Evolutionary conservation across 2,329 filamentous ascomycete genomes (phyloP).

Genomic region (Cladosporium sphaerospermum): DNA sequence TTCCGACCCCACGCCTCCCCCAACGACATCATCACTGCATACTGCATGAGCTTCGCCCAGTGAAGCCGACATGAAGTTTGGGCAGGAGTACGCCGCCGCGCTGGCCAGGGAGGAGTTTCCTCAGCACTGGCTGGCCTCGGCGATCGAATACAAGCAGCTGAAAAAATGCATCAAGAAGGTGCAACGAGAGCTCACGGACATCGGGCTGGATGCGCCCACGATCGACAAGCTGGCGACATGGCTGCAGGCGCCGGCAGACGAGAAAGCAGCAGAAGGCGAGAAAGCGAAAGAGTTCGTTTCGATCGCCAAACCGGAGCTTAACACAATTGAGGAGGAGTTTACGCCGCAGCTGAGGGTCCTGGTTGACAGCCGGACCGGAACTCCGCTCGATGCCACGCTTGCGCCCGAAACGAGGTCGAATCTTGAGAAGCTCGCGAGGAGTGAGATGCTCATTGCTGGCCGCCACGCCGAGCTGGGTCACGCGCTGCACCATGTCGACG

Average conservation of each 20-base stretch:
- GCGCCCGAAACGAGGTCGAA: constrained; percentile 59
- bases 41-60: neutral
- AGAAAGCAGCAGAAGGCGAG: neutral
- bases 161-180: constrained; percentile 87
- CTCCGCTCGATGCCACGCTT: constrained; percentile 62
- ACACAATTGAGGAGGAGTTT: constrained; percentile 37
- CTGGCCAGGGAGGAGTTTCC: constrained; percentile 70
- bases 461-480: constrained; percentile 22
- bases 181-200: constrained; percentile 59
- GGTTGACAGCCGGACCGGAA: constrained; percentile 60
- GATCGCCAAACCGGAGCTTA: constrained; percentile 18
- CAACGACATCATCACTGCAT: neutral
- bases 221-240: constrained; percentile 57
- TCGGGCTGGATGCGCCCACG: constrained; percentile 68
- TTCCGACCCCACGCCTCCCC: too few relatives aligned
- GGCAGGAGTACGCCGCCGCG: constrained; percentile 65
- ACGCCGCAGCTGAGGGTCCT: constrained; percentile 65
- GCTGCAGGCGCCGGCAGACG: constrained; percentile 12
- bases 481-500: neutral
- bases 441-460: constrained; percentile 37
- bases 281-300: constrained; percentile 20
- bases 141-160: constrained; percentile 75
- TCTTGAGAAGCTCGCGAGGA: constrained; percentile 54
- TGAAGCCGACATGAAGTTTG: constrained; percentile 68
- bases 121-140: constrained; percentile 61